Conservation (phyloP, 1,284 basidiomycete species). For the Apiotrichum veenhuisii region DNA sequence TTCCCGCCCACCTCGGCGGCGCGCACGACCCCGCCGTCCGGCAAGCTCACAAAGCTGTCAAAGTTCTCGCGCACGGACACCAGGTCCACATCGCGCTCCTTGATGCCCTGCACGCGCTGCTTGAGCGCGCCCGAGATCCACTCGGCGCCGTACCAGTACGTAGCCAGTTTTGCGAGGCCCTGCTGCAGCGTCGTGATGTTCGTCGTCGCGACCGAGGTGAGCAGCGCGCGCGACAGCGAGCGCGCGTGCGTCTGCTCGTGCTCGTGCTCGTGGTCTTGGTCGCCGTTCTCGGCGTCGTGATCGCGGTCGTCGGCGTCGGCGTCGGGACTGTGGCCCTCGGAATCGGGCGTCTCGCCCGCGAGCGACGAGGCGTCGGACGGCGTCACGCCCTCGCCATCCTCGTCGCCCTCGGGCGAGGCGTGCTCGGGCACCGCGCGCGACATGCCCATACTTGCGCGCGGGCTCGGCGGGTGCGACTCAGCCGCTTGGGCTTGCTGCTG, state of each 20-base stretch:
- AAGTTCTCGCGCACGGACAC: conserved; percentile 26
- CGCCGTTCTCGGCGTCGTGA: not conserved
- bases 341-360: too few species aligned
- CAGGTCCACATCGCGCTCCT: conserved; percentile 25
- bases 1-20: not conserved
- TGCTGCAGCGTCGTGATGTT: conserved; percentile 25
- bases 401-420: not conserved
- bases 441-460: not conserved
- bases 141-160: conserved; percentile 27
- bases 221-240: conserved; percentile 21
- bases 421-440: not conserved
- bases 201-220: conserved; percentile 20
- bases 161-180: conserved; percentile 23
- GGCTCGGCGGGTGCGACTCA: not conserved
- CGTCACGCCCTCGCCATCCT: not conserved
- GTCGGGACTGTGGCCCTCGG: not conserved
- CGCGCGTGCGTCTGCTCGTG: not conserved
- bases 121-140: conserved; percentile 26
- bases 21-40: conserved; percentile 26
- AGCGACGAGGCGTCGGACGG: not conserved
- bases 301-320: not conserved
- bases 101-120: conserved; percentile 26
- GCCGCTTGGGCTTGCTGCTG: conserved; percentile 2
- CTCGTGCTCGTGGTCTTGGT: not conserved
- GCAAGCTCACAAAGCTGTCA: conserved; percentile 22